Conservation (phyloP, 352 stramenopile species). For the Globisporangium yorkense region DNA sequence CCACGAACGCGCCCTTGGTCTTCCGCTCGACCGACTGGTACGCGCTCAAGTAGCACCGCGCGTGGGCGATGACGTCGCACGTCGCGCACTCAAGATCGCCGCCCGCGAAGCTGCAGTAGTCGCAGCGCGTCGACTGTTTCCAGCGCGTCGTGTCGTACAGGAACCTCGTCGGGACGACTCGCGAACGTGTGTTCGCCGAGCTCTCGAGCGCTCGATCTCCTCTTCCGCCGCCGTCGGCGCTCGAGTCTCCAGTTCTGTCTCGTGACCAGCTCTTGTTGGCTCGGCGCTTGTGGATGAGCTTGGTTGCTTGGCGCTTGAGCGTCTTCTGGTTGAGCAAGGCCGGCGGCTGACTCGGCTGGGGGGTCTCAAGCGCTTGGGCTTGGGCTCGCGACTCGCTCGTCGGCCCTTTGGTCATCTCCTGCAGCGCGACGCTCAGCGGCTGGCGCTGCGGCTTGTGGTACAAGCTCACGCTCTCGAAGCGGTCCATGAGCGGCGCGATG, state of each 20-base stretch:
- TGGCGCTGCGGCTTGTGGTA: constrained; percentile 32
- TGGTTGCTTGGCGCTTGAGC: constrained; percentile 15
- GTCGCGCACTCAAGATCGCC: constrained; percentile 61
- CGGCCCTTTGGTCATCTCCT: constrained; percentile 16
- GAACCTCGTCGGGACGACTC: constrained; percentile 30
- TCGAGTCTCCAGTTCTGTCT: background rate
- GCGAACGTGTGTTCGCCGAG: background rate
- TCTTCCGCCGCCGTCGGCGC: too few species aligned
- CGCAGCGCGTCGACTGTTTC: constrained; percentile 34
- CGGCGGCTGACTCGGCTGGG: background rate
- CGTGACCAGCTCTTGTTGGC: background rate
- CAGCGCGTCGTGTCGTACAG: constrained; percentile 42
- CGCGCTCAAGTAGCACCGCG: constrained; percentile 39
- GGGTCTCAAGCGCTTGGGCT: background rate
- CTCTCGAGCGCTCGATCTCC: too few species aligned
- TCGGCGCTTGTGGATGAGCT: constrained; percentile 12
- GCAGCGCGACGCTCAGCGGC: constrained; percentile 20
- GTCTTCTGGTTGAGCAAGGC: constrained; percentile 1
- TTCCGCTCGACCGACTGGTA: constrained; percentile 31
- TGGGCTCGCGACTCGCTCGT: background rate
- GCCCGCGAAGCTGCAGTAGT: constrained; percentile 55
- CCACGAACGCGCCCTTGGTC: constrained; percentile 47
- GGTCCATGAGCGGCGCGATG: constrained; percentile 22
- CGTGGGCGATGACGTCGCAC: constrained; percentile 63
- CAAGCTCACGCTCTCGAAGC: constrained; percentile 27